These are phyloP conservation scores for Backusella australiensis DNA, from an alignment of 192 early-diverging fungal genomes.

Conservation along the genomic window DNA sequence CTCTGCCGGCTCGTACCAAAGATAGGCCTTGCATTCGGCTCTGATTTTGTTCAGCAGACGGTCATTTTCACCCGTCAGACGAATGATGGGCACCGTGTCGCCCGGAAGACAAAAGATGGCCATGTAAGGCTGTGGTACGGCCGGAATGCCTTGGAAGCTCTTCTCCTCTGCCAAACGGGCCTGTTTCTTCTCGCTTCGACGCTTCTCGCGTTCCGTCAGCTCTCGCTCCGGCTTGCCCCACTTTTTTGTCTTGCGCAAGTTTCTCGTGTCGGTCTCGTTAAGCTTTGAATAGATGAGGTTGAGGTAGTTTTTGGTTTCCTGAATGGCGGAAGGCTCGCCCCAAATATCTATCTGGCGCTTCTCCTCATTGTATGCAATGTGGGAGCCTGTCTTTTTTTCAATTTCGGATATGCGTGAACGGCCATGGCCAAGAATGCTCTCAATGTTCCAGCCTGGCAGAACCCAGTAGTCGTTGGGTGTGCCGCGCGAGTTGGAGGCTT, in stretches of 20 bases:
- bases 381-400: slow-evolving; percentile 20
- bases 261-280: not conserved
- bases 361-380: slow-evolving; percentile 30
- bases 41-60: slow-evolving; percentile 31
- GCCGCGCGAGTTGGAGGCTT: not conserved
- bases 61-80: slow-evolving; percentile 34
- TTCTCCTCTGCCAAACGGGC: slow-evolving; percentile 19
- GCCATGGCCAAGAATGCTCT: slow-evolving; percentile 20
- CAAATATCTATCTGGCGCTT: slow-evolving; percentile 42
- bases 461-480: slow-evolving; percentile 40
- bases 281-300: slow-evolving; percentile 16
- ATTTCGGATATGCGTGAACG: slow-evolving; percentile 22
- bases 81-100: slow-evolving; percentile 13
- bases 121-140: slow-evolving; percentile 2
- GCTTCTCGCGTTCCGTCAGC: slow-evolving; percentile 29
- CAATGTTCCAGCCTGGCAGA: slow-evolving; percentile 10
- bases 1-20: slow-evolving; percentile 28
- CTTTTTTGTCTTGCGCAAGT: slow-evolving; percentile 20
- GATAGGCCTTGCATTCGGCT: slow-evolving; percentile 36
- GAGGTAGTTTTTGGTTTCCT: slow-evolving; percentile 25
- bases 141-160: slow-evolving; percentile 26
- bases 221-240: slow-evolving; percentile 41
- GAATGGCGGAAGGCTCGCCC: slow-evolving; percentile 22
- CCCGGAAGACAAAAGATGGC: slow-evolving; percentile 33
- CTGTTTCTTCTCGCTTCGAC: slow-evolving; percentile 18